Conservation (phyloP, 2,329 filamentous ascomycete genomes). For the Aureobasidium sp. region DNA sequence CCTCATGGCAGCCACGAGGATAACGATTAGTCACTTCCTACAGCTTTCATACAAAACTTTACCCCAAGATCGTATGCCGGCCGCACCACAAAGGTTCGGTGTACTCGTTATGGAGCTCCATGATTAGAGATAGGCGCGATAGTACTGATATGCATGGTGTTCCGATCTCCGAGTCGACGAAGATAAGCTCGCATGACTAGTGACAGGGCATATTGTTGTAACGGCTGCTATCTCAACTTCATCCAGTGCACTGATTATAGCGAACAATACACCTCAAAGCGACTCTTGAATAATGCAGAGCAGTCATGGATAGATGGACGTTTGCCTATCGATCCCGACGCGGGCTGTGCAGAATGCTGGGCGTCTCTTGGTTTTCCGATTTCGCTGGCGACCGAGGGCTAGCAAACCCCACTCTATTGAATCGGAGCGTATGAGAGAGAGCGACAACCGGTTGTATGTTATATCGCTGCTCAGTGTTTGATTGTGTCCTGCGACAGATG, state of each 20-base stretch:
- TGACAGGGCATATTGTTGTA: not conserved
- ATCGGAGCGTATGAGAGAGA: no score
- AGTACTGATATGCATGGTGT: not conserved
- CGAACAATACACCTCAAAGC: not conserved
- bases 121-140: constrained; percentile 1
- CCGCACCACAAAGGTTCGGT: not conserved
- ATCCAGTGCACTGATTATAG: not conserved
- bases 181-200: constrained; percentile 4
- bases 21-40: not conserved
- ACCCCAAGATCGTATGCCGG: not conserved
- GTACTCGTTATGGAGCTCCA: not conserved
- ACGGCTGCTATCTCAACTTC: not conserved
- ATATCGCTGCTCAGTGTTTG: no score
- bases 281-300: not conserved
- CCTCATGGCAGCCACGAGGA: constrained; percentile 1
- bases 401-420: not conserved
- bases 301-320: constrained; percentile 8
- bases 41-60: not conserved
- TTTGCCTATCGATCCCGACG: constrained; percentile 6
- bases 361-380: constrained; percentile 8
- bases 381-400: not conserved
- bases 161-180: not conserved
- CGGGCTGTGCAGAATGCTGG: constrained; percentile 18
- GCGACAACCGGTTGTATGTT: no score
- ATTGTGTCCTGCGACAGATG: no score